Conservation (phyloP, 2,329 filamentous ascomycete species). For the Orbilia blumenaviensis region DNA sequence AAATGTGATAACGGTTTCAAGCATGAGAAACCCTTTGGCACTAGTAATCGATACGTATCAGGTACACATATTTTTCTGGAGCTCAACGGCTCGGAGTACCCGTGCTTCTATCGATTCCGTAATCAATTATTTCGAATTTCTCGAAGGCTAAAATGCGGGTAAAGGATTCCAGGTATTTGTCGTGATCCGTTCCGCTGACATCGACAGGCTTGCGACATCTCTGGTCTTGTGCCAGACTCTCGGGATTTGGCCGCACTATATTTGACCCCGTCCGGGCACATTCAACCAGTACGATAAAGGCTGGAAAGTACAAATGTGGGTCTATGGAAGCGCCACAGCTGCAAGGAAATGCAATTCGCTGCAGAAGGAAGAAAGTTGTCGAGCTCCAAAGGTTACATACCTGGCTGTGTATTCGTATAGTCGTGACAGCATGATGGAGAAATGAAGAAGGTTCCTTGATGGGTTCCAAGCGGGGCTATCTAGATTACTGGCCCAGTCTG, state of each 20-base stretch:
- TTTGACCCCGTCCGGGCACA: neutral
- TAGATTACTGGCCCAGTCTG: neutral
- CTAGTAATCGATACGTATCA: conserved; percentile 1
- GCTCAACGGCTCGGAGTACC: neutral
- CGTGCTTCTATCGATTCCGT: conserved; percentile 2
- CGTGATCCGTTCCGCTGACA: conserved; percentile 28
- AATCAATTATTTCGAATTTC: neutral
- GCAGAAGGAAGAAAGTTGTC: neutral
- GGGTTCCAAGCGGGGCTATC: neutral
- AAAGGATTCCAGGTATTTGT: conserved; percentile 6
- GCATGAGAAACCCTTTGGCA: neutral
- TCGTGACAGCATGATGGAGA: neutral
- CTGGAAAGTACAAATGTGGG: neutral
- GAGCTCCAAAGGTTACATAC: neutral
- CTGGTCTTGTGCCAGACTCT: conserved; percentile 18
- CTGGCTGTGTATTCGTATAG: neutral
- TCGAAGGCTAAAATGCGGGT: conserved; percentile 1
- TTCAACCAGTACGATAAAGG: neutral
- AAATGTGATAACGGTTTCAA: neutral
- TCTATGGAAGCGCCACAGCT: neutral
- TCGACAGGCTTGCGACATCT: conserved; percentile 18
- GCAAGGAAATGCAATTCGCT: neutral
- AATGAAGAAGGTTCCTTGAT: neutral
- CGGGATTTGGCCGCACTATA: conserved; percentile 2
- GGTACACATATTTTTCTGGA: neutral